A percentile compares a stretch with the other conserved stretches of the same genome.
phyloP scores from a whole-genome alignment of 257 asterid genomes.

The Fraxinus pennsylvanica region DNA sequence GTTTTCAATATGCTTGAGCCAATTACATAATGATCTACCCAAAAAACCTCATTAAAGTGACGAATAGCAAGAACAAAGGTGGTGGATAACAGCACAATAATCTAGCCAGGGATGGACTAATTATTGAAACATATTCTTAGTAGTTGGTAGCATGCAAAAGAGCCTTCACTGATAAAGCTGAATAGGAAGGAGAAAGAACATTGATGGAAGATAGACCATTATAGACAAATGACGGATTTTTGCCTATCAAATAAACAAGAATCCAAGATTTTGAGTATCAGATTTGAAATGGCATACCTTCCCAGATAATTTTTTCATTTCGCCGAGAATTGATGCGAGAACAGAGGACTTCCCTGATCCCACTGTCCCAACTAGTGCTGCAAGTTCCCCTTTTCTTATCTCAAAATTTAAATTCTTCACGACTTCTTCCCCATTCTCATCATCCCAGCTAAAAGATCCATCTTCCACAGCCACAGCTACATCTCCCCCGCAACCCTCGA shows the following conservation, averaged over 20 bases:
- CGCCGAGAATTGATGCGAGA: conserved; percentile 84
- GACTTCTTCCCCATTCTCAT: conserved; percentile 54
- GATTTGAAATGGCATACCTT: conserved; percentile 47
- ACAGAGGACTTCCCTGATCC: conserved; percentile 97
- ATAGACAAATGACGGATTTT: background rate
- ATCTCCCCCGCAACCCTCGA: conserved; percentile 54
- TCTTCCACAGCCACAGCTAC: conserved; percentile 66
- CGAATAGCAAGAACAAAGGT: background rate
- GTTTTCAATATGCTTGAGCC: background rate
- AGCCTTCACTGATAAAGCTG: background rate
- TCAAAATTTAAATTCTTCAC: conserved; percentile 55
- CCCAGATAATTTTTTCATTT: conserved; percentile 83
- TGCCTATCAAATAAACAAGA: background rate
- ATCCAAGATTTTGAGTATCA: background rate
- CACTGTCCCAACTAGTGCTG: conserved; percentile 89
- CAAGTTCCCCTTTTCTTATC: conserved; percentile 71
- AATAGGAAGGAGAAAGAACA: background rate
- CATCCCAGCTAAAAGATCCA: conserved; percentile 86
- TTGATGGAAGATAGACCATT: background rate
- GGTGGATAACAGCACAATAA: no score
- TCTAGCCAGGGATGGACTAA: background rate
- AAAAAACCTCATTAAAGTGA: background rate
- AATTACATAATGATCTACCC: background rate
- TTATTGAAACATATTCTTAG: background rate
- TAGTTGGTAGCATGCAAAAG: background rate